phyloP scores from a whole-genome alignment of 1,139 yeast genomes.

The Arxiozyma heterogenica region DNA sequence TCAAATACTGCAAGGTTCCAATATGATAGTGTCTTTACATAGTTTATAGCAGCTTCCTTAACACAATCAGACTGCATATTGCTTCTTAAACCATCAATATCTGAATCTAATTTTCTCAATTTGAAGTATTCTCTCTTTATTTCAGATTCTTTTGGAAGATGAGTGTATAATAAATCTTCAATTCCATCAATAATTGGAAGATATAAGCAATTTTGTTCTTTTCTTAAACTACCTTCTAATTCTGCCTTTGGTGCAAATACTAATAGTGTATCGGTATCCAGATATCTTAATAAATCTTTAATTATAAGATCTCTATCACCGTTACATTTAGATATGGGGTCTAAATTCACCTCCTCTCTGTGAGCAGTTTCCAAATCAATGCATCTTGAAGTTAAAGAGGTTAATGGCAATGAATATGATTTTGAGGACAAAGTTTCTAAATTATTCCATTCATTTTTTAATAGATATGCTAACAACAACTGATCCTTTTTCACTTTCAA shows the following conservation, averaged over 20 bases:
- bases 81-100: constrained; percentile 69
- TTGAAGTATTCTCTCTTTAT: constrained; percentile 34
- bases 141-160: background rate
- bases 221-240: constrained; percentile 72
- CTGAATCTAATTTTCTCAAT: constrained; percentile 66
- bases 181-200: constrained; percentile 62
- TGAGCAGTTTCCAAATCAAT: constrained; percentile 46
- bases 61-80: constrained; percentile 59
- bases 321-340: constrained; percentile 52
- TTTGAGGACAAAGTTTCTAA: constrained; percentile 64
- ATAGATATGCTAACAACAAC: constrained; percentile 56
- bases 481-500: constrained; percentile 55
- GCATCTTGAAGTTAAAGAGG: constrained; percentile 79
- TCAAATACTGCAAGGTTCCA: constrained; percentile 86
- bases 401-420: constrained; percentile 74
- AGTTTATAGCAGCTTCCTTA: constrained; percentile 51
- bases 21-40: constrained; percentile 53
- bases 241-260: constrained; percentile 77
- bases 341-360: constrained; percentile 33
- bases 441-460: constrained; percentile 83
- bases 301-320: constrained; percentile 44
- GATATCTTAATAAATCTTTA: constrained; percentile 56
- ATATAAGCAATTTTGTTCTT: constrained; percentile 66
- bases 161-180: constrained; percentile 42
- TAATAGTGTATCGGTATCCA: constrained; percentile 88